Conservation (phyloP, 2,329 filamentous ascomycete genomes). For the Trichoderma sp. region DNA sequence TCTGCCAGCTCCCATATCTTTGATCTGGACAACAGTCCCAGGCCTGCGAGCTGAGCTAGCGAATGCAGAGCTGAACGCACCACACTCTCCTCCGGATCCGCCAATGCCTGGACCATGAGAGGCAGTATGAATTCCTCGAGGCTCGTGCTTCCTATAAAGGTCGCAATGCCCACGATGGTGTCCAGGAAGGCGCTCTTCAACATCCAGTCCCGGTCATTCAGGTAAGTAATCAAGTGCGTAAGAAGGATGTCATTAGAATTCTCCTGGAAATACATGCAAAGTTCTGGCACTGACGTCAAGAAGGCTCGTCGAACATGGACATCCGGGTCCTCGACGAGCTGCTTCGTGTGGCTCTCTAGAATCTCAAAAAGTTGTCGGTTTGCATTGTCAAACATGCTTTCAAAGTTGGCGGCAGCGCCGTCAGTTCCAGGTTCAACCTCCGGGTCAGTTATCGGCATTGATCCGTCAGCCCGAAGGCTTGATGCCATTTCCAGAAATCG, state of each 20-base stretch:
- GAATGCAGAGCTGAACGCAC: constrained; percentile 87
- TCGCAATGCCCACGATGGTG: constrained; percentile 86
- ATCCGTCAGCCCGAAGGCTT: constrained; percentile 78
- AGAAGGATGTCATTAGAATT: constrained; percentile 94
- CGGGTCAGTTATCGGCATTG: constrained; percentile 71
- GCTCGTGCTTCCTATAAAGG: constrained; percentile 83
- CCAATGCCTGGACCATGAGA: constrained; percentile 90
- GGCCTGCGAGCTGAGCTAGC: constrained; percentile 78
- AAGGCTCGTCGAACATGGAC: constrained; percentile 86
- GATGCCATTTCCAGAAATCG: constrained; percentile 89
- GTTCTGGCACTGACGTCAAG: constrained; percentile 80
- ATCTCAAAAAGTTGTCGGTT: constrained; percentile 75
- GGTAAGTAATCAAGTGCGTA: constrained; percentile 92
- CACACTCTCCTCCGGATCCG: constrained; percentile 90
- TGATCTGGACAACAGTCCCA: constrained; percentile 80
- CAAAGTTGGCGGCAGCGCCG: constrained; percentile 64
- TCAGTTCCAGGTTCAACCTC: constrained; percentile 71
- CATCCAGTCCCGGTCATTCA: constrained; percentile 96
- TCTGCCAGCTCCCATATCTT: constrained; percentile 87
- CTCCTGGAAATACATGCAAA: constrained; percentile 93
- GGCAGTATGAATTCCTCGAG: constrained; percentile 94
- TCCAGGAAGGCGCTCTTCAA: constrained; percentile 96
- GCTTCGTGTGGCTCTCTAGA: constrained; percentile 85
- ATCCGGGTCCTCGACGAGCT: constrained; percentile 81
- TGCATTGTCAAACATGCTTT: constrained; percentile 84